Conservation (phyloP, 1,139 yeast genomes). For the Suhomyces maxii region DNA sequence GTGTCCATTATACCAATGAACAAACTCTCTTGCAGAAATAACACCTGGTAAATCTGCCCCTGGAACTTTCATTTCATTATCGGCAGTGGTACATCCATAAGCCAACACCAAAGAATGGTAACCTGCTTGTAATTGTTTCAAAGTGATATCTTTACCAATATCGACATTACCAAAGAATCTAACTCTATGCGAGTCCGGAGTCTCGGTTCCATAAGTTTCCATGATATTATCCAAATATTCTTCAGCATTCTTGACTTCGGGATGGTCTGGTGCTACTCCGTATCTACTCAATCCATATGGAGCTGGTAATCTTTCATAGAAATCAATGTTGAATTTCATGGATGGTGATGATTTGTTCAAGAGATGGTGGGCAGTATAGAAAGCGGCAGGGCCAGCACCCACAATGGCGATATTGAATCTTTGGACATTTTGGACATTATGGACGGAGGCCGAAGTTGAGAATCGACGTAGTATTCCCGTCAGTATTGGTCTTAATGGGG, state of each 20-base stretch:
- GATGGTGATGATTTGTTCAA: constrained; percentile 45
- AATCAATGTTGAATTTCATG: constrained; percentile 48
- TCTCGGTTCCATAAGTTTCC: constrained; percentile 14
- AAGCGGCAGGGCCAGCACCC: constrained; percentile 97
- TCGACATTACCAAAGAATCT: constrained; percentile 74
- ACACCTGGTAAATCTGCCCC: constrained; percentile 69
- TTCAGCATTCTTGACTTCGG: constrained; percentile 90
- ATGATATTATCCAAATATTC: constrained; percentile 74
- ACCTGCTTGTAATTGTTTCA: constrained; percentile 48
- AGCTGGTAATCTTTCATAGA: constrained; percentile 81
- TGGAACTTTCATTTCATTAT: constrained; percentile 54
- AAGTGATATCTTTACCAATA: constrained; percentile 56
- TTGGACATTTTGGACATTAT: neutral
- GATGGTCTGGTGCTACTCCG: constrained; percentile 99
- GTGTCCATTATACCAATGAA: constrained; percentile 94
- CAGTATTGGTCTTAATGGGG: neutral
- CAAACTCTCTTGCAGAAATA: constrained; percentile 82
- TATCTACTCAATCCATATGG: constrained; percentile 90
- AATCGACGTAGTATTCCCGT: neutral
- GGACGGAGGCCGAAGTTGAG: neutral
- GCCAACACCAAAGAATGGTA: constrained; percentile 78
- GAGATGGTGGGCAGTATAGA: constrained; percentile 81
- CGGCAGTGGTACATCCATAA: constrained; percentile 74
- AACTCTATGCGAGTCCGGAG: constrained; percentile 29
- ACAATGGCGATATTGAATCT: constrained; percentile 58